Base-by-base conservation (phyloP, 1,284 basidiomycete genomes). In the Heliocybe sulcata region DNA sequence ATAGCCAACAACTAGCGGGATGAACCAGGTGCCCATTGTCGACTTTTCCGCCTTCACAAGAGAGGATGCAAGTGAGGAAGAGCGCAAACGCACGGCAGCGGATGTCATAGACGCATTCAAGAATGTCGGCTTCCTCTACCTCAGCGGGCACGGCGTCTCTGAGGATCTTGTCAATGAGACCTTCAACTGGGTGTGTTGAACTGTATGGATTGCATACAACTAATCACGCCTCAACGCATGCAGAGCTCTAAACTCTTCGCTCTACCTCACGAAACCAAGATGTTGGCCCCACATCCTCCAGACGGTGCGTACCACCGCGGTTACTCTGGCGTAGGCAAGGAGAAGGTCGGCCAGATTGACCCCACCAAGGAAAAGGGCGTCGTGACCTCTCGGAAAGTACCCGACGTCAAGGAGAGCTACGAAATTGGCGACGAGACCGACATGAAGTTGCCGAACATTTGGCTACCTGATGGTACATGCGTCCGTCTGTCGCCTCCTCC, bases 121-220 rank as follows among this genome's bases (percentile, higher is more conserved):
- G 29, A 54, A 59, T 51, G 64, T 69, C 31, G 70, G 71, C 2
- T 72, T 72, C 57, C 67, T 67, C 20, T 72, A 72, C 59, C 58
- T 74, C 23, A 56, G 64, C 54, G 69, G 71, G 53, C 67, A 69
- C n/a, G 69, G 68, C 19, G 64, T 74, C 1, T 59, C 67, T 2
- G 61, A 69, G 42, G 60, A 61, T 11, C 55, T 63, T 45, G 64
- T 73, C 33, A 63, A 70, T 35, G 60, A 64, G 20, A 69, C 70
- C 49, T 74, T 74, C 56, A 59, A 55, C 23, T 60, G 63, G 60
- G 67, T 65, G 55, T 56, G 67, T 35, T 57, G 56, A n/a, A n/a
- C 63, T 71, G 19, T 27, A 3, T 50, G 4, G 23, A n/a, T 19
- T 48, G 12, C 12, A 8, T 23, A 19, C 50, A 11, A n/a, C 25